Percentiles rank a stretch among this genome's conserved stretches.
Conservation (phyloP, 2,329 filamentous ascomycete genomes). For the Sphaerulina musiva region DNA sequence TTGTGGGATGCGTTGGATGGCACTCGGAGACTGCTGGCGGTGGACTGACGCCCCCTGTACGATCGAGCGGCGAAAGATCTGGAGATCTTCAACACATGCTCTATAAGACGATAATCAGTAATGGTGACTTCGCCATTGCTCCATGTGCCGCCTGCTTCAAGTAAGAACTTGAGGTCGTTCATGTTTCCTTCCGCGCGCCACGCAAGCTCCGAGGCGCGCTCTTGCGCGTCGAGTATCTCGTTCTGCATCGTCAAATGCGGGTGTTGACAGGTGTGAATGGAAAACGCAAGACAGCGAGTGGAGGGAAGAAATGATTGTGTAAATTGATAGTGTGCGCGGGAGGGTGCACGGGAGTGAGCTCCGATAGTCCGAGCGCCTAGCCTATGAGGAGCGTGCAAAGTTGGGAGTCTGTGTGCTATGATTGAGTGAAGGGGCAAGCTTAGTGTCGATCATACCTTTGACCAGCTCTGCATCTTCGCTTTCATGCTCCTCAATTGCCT, state of each 20-base stretch:
- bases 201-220: neutral
- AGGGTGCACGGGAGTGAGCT: constrained; percentile 11
- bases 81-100: constrained; percentile 35
- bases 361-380: constrained; percentile 5
- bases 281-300: neutral
- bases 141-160: too few relatives aligned
- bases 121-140: neutral
- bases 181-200: too few relatives aligned
- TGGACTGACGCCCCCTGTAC: constrained; percentile 29
- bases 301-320: constrained; percentile 2
- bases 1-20: constrained; percentile 28
- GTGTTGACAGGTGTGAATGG: constrained; percentile 2
- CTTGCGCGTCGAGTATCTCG: neutral
- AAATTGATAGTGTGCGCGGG: neutral
- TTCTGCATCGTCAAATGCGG: neutral
- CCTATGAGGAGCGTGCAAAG: constrained; percentile 2
- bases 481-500: constrained; percentile 34
- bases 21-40: constrained; percentile 26
- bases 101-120: constrained; percentile 26
- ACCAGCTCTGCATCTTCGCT: constrained; percentile 34
- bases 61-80: constrained; percentile 35
- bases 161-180: too few relatives aligned
- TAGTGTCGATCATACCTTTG: constrained; percentile 29
- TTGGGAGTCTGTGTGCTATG: constrained; percentile 1
- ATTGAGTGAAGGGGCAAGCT: constrained; percentile 2